phyloP scores from a whole-genome alignment of 1,284 basidiomycete genomes.

The Veloboletus limbatus region DNA sequence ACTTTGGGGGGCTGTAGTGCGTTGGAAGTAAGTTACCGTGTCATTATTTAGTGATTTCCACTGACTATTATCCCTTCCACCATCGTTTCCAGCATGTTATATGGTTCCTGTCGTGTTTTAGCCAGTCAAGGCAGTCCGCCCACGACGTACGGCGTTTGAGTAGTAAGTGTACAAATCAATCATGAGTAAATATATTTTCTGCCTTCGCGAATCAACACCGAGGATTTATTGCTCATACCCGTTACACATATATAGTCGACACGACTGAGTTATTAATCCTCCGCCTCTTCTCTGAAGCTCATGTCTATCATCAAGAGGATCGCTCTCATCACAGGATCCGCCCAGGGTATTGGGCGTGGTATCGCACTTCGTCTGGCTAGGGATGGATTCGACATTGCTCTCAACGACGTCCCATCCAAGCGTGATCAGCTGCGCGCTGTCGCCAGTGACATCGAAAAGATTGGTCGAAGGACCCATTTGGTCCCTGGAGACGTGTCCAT shows the following conservation, averaged over 20 bases:
- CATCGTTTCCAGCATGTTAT: background rate
- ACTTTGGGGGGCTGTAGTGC: too few species aligned
- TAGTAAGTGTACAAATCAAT: background rate
- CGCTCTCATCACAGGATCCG: conserved; percentile 20
- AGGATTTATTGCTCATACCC: background rate
- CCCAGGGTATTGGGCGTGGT: conserved; percentile 18
- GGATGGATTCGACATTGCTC: too few species aligned
- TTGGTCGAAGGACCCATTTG: conserved; percentile 13
- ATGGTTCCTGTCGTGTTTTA: background rate
- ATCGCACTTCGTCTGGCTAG: conserved; percentile 20
- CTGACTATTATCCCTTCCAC: too few species aligned
- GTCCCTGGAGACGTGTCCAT: conserved; percentile 15
- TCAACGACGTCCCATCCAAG: conserved; percentile 20
- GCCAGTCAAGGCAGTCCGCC: background rate
- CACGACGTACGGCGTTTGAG: background rate
- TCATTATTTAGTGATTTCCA: too few species aligned
- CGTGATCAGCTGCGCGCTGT: conserved; percentile 8
- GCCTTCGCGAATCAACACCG: background rate
- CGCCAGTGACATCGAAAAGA: conserved; percentile 13
- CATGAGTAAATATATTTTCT: background rate
- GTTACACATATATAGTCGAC: background rate
- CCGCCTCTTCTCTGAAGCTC: background rate
- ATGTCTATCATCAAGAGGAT: conserved; percentile 19
- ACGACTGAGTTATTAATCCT: background rate
- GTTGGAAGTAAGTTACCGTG: too few species aligned